Percentiles rank a stretch among this genome's conserved stretches.
Evolutionary conservation across 2,329 filamentous ascomycete species (phyloP).

Genomic region (Mariannaea sp.): DNA sequence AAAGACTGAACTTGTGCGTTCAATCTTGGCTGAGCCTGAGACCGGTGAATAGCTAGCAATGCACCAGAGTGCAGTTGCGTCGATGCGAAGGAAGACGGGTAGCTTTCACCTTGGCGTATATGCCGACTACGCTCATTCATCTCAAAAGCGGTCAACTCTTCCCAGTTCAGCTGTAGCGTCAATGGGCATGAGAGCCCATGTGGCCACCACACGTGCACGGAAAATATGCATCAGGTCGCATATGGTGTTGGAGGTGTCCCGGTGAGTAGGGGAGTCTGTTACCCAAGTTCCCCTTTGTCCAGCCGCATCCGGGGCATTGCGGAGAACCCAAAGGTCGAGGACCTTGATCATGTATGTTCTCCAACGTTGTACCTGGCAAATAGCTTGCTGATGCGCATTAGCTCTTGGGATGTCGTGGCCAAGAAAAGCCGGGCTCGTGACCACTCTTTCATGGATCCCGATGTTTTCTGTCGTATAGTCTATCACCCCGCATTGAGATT

Average conservation of each 20-base stretch:
- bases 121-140: not conserved
- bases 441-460: constrained; percentile 7
- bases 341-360: not conserved
- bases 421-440: constrained; percentile 17
- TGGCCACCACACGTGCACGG: constrained; percentile 14
- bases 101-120: constrained; percentile 9
- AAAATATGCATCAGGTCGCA: constrained; percentile 15
- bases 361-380: constrained; percentile 5
- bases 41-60: constrained; percentile 4
- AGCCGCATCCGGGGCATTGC: constrained; percentile 13
- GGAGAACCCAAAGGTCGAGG: constrained; percentile 1
- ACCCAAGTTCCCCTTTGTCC: constrained; percentile 2
- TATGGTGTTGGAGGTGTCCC: not conserved
- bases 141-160: not conserved
- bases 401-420: constrained; percentile 9
- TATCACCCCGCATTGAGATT: constrained; percentile 15
- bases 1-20: too few species aligned
- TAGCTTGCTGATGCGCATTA: constrained; percentile 14
- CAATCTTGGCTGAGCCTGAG: too few species aligned
- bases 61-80: constrained; percentile 2
- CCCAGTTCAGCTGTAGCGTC: not conserved
- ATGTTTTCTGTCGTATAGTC: constrained; percentile 1
- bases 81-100: not conserved
- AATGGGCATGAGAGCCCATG: constrained; percentile 10
- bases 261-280: constrained; percentile 4